phyloP scores from a whole-genome alignment of 2,329 filamentous ascomycete genomes.

The Endoconidiophora laricicola region DNA sequence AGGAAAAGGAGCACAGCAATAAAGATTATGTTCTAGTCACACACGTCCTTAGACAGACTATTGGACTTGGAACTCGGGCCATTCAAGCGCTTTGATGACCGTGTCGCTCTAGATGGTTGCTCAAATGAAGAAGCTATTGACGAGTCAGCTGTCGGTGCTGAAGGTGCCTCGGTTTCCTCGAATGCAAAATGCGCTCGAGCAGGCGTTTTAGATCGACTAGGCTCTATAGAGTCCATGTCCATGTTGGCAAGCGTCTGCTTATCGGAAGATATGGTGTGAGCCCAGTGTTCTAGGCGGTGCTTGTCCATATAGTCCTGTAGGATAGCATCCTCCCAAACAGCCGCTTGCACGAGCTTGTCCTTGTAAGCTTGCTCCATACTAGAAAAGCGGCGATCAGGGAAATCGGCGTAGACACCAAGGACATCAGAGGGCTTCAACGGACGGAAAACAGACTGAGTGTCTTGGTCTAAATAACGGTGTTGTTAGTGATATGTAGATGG shows the following conservation, averaged over 20 bases:
- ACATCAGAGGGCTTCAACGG: slow-evolving; percentile 35
- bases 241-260: slow-evolving; percentile 22
- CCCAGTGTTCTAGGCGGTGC: slow-evolving; percentile 55
- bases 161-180: too few species aligned
- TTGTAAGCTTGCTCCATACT: slow-evolving; percentile 46
- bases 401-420: slow-evolving; percentile 42
- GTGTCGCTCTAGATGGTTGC: slow-evolving; percentile 3
- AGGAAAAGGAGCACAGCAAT: background rate
- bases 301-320: slow-evolving; percentile 50
- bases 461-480: slow-evolving; percentile 20
- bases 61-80: slow-evolving; percentile 9
- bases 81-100: slow-evolving; percentile 10
- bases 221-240: slow-evolving; percentile 18
- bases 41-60: slow-evolving; percentile 1
- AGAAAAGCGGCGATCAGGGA: slow-evolving; percentile 43
- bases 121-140: too few species aligned
- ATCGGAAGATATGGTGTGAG: slow-evolving; percentile 23
- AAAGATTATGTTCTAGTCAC: background rate
- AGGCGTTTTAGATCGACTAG: background rate
- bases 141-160: background rate
- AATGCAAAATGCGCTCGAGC: too few species aligned
- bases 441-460: slow-evolving; percentile 26
- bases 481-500: slow-evolving; percentile 17
- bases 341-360: slow-evolving; percentile 51
- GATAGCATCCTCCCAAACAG: slow-evolving; percentile 53